Conservation (phyloP, 1,139 yeast genomes). For the Spathaspora jeffriesii region DNA sequence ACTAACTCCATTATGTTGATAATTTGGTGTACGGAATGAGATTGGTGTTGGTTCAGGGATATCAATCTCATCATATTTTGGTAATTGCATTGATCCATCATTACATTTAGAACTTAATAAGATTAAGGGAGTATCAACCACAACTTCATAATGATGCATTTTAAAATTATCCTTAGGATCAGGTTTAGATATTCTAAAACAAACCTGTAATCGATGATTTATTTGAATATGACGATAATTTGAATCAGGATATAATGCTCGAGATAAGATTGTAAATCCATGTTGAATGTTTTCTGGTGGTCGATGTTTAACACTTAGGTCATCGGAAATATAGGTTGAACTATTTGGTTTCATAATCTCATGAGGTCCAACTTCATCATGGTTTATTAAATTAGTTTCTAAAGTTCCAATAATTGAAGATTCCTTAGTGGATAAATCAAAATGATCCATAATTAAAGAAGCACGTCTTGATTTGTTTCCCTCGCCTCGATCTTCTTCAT, state of each 20-base stretch:
- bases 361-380: conserved; percentile 18
- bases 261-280: conserved; percentile 36
- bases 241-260: conserved; percentile 65
- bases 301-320: conserved; percentile 10
- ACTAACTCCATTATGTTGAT: conserved; percentile 36
- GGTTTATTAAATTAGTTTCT: conserved; percentile 41
- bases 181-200: conserved; percentile 73
- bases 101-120: conserved; percentile 73
- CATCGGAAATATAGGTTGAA: conserved; percentile 17
- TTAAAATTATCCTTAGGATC: conserved; percentile 56
- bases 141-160: conserved; percentile 85
- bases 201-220: conserved; percentile 75
- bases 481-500: conserved; percentile 15
- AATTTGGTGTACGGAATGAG: conserved; percentile 37
- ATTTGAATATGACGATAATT: conserved; percentile 70
- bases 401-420: conserved; percentile 44
- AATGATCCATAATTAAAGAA: conserved; percentile 16
- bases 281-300: conserved; percentile 33
- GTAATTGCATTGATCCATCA: conserved; percentile 68
- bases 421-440: conserved; percentile 20
- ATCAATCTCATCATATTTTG: conserved; percentile 52
- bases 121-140: conserved; percentile 82
- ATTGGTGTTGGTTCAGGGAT: conserved; percentile 11
- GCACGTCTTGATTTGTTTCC: conserved; percentile 23
- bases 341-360: conserved; percentile 11